Evolutionary conservation across 257 asterid species (phyloP), one percentile per base, ranked within the genome.

Genomic region (Solanum habrochaites): DNA sequence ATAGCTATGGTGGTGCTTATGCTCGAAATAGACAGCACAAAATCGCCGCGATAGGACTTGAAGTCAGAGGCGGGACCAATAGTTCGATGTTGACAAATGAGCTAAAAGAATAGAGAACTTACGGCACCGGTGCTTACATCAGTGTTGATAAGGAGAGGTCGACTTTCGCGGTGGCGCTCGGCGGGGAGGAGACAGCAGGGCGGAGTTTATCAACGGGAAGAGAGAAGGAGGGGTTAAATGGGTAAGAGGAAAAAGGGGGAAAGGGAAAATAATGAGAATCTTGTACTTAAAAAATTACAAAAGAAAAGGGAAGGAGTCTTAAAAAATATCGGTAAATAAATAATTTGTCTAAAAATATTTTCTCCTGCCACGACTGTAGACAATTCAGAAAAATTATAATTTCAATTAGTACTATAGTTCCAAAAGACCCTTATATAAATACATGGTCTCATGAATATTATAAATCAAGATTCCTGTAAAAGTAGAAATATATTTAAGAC

Each of bases 291-390:
- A 45, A 42, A 42, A 42, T 9, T 42, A 42, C 10, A 35, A 5
- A 35, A 35, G 39, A 35, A 35, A 35, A 5, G 39, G 39, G 39
- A 35, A 35, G 39, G 39, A n/a, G 7, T 35, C 39, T 35, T 35
- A 5, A 35, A 35, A 35, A 35, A 35, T 35, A 35, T 35, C 39
- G 0, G 1, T 5, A 35, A 35, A 35, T 35, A 1, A 35, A 35
- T 35, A 35, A 35, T 35, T 0, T 5, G 1, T 35, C 39, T 35
- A 35, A 35, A 35, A 35, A 35, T 35, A 35, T 35, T 35, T 35
- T 35, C 39, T 35, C 39, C 0, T 0, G 39, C 7, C 1, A n/a
- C n/a, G 7, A 35, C 1, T 35, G n/a, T 35, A 7, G 39, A 6
- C 39, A 35, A 35, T 5, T 35, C n/a, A 6, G 0, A 35, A 35